Evolutionary conservation across 2,329 filamentous ascomycete species (phyloP).

Genomic region (Cladosporium colombiae): DNA sequence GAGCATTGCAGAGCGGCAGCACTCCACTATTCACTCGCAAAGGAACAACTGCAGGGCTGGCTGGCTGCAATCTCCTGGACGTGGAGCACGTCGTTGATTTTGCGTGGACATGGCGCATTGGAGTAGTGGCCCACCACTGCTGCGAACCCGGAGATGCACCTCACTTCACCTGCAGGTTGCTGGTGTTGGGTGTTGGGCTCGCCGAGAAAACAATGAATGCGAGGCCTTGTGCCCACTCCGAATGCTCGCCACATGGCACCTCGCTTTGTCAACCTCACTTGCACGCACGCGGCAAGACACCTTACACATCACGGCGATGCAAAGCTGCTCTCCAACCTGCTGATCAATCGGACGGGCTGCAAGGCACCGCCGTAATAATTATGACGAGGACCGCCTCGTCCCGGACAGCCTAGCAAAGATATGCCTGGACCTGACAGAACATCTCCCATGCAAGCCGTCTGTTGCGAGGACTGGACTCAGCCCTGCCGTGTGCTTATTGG

Average conservation of each 20-base stretch:
- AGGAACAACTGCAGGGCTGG: not conserved
- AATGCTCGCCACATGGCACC: not conserved
- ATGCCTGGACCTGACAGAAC: slow-evolving; percentile 9
- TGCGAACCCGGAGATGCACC: not conserved
- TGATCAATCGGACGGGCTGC: slow-evolving; percentile 14
- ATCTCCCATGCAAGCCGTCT: slow-evolving; percentile 13
- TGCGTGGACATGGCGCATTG: slow-evolving; percentile 7
- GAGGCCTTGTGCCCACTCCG: not conserved
- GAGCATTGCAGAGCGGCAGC: not conserved
- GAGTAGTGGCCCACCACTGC: not conserved
- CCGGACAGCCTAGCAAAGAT: not conserved
- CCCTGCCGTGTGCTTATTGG: not conserved
- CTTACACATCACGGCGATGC: not conserved
- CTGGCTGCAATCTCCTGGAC: slow-evolving; percentile 11
- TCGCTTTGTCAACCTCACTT: not conserved
- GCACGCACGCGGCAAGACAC: not conserved
- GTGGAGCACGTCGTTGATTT: slow-evolving; percentile 10
- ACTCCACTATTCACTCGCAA: not conserved
- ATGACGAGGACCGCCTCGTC: slow-evolving; percentile 4
- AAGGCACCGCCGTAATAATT: slow-evolving; percentile 11
- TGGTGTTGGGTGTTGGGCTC: not conserved
- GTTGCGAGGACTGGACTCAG: slow-evolving; percentile 16
- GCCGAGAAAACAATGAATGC: not conserved
- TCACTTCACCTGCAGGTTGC: not conserved
- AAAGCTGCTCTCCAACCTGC: not conserved